A percentile compares a stretch with the other conserved stretches of the same genome.
phyloP scores from a whole-genome alignment of 2,329 filamentous ascomycete genomes.

The Herpotrichia juniperi region DNA sequence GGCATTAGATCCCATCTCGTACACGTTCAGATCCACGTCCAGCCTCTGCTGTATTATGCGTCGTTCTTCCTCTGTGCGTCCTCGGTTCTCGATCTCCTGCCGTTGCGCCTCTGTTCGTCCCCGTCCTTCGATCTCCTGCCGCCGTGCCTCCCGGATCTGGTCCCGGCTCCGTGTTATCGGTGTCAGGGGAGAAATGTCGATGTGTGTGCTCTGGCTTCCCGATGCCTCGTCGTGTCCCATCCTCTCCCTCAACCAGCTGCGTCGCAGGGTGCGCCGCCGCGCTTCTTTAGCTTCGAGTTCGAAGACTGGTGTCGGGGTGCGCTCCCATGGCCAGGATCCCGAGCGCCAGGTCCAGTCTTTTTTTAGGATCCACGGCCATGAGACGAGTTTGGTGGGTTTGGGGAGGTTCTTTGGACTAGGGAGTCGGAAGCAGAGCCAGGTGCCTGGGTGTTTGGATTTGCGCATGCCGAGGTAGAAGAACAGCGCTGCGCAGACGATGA shows the following conservation, averaged over 20 bases:
- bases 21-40: background rate
- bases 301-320: background rate
- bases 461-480: constrained; percentile 2
- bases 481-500: background rate
- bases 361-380: background rate
- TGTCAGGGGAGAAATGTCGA: background rate
- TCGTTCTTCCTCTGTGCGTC: background rate
- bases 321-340: background rate
- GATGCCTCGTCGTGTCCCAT: background rate
- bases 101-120: background rate
- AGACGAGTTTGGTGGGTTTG: background rate
- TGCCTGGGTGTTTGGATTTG: too few species aligned
- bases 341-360: too few species aligned
- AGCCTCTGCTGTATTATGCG: background rate
- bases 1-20: background rate
- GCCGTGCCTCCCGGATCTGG: background rate
- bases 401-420: too few species aligned
- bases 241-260: background rate
- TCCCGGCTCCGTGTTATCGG: background rate
- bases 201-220: background rate
- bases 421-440: background rate
- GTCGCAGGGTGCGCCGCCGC: background rate
- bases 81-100: too few species aligned
- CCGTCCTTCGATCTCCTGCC: background rate
- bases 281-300: background rate